Evolutionary conservation across 371 early-diverging fungal species (phyloP).

Genomic region (Syncephalastrum contaminatum): DNA sequence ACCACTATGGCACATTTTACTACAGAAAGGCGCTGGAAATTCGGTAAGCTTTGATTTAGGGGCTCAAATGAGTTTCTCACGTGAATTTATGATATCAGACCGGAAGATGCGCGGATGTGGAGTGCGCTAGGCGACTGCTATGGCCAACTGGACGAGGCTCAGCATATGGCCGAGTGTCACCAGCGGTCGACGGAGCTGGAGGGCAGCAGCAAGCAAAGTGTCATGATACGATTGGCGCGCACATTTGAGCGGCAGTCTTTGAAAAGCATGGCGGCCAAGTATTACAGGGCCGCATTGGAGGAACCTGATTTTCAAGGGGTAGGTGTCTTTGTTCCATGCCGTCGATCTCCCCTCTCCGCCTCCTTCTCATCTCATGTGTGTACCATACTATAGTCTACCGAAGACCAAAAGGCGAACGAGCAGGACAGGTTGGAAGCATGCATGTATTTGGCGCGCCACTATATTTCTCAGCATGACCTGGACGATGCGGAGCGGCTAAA

Average conservation of each 20-base stretch:
- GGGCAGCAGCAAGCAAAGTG: conserved; percentile 41
- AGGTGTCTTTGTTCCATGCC: conserved; percentile 9
- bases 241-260: conserved; percentile 58
- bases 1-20: conserved; percentile 83
- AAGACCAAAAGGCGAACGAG: no score
- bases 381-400: no score
- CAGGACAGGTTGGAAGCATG: no score
- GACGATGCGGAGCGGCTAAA: no score
- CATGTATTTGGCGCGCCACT: no score
- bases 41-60: conserved; percentile 27
- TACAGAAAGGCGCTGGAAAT: conserved; percentile 78
- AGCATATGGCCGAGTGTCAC: conserved; percentile 68
- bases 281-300: conserved; percentile 56
- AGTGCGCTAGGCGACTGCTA: conserved; percentile 72
- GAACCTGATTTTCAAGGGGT: conserved; percentile 39
- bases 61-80: conserved; percentile 2
- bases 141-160: conserved; percentile 45
- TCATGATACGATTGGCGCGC: conserved; percentile 54
- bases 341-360: no score
- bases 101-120: conserved; percentile 83
- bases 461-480: no score
- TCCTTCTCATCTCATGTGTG: no score
- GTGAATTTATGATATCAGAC: conserved; percentile 32
- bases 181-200: conserved; percentile 63
- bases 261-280: conserved; percentile 52